These are phyloP conservation scores for Parmelia sp. DNA, from an alignment of 495 filamentous ascomycete species.

Conservation along the genomic window DNA sequence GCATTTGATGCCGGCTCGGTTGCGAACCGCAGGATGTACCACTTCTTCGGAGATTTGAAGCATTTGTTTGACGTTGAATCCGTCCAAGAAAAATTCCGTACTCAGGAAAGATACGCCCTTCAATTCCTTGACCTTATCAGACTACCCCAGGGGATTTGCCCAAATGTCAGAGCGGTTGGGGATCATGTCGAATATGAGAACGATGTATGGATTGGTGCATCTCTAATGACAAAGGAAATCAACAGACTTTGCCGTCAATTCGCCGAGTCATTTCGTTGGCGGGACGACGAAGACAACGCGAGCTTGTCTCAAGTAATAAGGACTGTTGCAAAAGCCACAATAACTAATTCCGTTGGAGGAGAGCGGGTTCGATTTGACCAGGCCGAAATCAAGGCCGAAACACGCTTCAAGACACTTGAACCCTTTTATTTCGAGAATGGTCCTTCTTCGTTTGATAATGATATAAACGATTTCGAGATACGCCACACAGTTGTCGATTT, in stretches of 20 bases:
- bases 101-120: constrained; percentile 76
- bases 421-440: constrained; percentile 70
- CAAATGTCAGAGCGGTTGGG: constrained; percentile 81
- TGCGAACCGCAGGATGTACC: constrained; percentile 89
- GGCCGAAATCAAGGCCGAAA: constrained; percentile 79
- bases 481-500: constrained; percentile 71
- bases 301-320: constrained; percentile 68
- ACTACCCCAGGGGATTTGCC: constrained; percentile 92
- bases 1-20: constrained; percentile 90
- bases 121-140: constrained; percentile 96
- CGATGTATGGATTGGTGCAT: constrained; percentile 95
- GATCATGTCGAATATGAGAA: constrained; percentile 98
- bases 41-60: constrained; percentile 90
- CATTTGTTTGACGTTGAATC: constrained; percentile 83
- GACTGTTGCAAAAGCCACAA: constrained; percentile 65
- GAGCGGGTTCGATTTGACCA: constrained; percentile 82
- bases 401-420: constrained; percentile 67
- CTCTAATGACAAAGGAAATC: constrained; percentile 88
- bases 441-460: constrained; percentile 27
- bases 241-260: constrained; percentile 86
- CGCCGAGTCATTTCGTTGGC: constrained; percentile 72
- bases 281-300: constrained; percentile 49
- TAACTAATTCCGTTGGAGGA: constrained; percentile 79
- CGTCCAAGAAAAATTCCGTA: constrained; percentile 74
- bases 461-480: constrained; percentile 30